Evolutionary conservation across 2,329 filamentous ascomycete species (phyloP).

Genomic region (Fusarium graminum): DNA sequence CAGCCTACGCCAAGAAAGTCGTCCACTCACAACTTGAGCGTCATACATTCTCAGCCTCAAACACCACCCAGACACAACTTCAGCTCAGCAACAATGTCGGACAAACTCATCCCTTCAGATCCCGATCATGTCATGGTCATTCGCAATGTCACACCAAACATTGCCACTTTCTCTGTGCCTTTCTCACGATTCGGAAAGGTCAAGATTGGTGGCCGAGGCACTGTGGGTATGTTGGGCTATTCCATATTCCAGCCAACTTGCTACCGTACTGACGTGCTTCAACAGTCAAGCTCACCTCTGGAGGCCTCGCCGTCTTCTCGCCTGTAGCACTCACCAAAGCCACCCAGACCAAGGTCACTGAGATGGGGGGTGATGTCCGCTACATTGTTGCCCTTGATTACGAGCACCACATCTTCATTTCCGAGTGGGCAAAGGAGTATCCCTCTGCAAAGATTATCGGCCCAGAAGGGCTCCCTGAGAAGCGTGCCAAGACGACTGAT

Average conservation of each 20-base stretch:
- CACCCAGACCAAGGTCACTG: slow-evolving; percentile 72
- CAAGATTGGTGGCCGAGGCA: slow-evolving; percentile 88
- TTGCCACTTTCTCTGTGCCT: slow-evolving; percentile 84
- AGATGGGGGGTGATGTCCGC: slow-evolving; percentile 76
- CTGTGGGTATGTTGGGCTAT: slow-evolving; percentile 72
- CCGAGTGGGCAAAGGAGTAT: slow-evolving; percentile 84
- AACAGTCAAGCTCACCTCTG: slow-evolving; percentile 81
- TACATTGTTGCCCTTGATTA: slow-evolving; percentile 91
- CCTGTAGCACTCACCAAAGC: slow-evolving; percentile 86
- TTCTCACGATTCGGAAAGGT: slow-evolving; percentile 85
- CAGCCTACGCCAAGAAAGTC: neutral
- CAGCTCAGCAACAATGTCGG: slow-evolving; percentile 63
- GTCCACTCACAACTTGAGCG: slow-evolving; percentile 18
- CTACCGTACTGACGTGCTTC: slow-evolving; percentile 5
- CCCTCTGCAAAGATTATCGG: slow-evolving; percentile 85
- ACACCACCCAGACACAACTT: slow-evolving; percentile 2
- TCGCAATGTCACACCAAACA: slow-evolving; percentile 82
- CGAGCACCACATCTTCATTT: slow-evolving; percentile 95
- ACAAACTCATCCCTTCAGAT: slow-evolving; percentile 75
- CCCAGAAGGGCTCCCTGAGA: slow-evolving; percentile 85
- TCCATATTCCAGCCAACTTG: neutral
- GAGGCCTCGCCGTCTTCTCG: slow-evolving; percentile 88
- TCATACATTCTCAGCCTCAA: slow-evolving; percentile 15
- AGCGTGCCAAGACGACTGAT: slow-evolving; percentile 72
- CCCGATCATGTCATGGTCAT: slow-evolving; percentile 91